These are phyloP conservation scores for Immersiella caudata DNA, from an alignment of 495 filamentous ascomycete species.

Conservation along the genomic window DNA sequence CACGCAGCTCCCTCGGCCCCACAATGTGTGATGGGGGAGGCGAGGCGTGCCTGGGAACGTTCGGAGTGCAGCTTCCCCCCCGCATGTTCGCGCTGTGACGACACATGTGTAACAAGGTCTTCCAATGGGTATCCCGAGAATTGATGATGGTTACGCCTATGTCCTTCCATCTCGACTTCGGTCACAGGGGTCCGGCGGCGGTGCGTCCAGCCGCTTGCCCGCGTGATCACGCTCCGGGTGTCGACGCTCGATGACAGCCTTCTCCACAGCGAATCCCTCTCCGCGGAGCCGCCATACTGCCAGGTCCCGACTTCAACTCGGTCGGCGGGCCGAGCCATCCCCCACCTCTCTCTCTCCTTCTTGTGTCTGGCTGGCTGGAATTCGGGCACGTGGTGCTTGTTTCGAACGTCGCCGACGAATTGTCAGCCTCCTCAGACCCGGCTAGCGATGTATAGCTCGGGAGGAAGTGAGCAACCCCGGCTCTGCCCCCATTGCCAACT, in stretches of 20 bases:
- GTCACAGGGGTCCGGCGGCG: constrained; percentile 10
- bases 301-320: constrained; percentile 18
- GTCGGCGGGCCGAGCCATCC: constrained; percentile 15
- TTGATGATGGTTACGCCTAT: not conserved
- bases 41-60: constrained; percentile 11
- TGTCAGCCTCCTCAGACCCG: constrained; percentile 19
- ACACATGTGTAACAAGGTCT: constrained; percentile 9
- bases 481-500: constrained; percentile 14
- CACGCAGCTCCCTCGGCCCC: constrained; percentile 15
- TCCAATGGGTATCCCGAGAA: constrained; percentile 14
- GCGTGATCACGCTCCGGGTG: constrained; percentile 25
- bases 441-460: constrained; percentile 10
- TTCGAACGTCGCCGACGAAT: constrained; percentile 13
- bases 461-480: not conserved
- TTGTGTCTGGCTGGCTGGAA: constrained; percentile 16
- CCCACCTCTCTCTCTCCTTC: constrained; percentile 1
- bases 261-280: constrained; percentile 17
- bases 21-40: constrained; percentile 11
- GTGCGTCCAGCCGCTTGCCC: constrained; percentile 20
- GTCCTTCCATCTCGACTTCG: not conserved
- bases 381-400: constrained; percentile 18
- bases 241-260: constrained; percentile 11
- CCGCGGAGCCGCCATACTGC: constrained; percentile 20
- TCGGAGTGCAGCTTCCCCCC: constrained; percentile 16
- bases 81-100: constrained; percentile 21